Percentiles rank a stretch among this genome's conserved stretches.
These are phyloP conservation scores for Cryptosporidium tyzzeri DNA, from an alignment of 169 alveolate species.

Conservation along the genomic window DNA sequence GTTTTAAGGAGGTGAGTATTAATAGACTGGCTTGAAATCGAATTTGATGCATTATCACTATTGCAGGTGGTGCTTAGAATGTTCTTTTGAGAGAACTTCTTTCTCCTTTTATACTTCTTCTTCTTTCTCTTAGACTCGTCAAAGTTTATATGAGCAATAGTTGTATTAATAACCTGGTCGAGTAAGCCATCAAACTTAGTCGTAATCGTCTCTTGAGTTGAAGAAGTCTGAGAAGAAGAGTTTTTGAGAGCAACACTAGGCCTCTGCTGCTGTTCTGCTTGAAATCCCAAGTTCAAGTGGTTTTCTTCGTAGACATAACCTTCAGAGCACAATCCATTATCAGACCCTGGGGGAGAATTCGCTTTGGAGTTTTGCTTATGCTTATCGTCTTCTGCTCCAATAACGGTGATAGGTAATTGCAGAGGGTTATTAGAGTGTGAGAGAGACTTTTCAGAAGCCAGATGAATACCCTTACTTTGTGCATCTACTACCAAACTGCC, in stretches of 20 bases:
- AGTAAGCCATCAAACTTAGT: conserved; percentile 17
- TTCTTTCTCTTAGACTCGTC: conserved; percentile 11
- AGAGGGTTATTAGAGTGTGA: background rate
- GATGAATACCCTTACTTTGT: background rate
- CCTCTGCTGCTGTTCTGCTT: background rate
- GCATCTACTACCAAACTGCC: background rate
- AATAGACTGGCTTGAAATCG: background rate
- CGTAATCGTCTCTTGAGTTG: conserved; percentile 13
- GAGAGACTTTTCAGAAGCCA: background rate
- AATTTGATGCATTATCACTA: background rate
- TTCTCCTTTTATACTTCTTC: background rate
- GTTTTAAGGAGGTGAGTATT: conserved; percentile 11
- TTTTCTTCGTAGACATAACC: background rate
- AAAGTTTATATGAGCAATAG: conserved; percentile 19
- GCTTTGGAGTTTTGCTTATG: background rate
- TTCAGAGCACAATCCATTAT: background rate
- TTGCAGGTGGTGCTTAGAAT: background rate
- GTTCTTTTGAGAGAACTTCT: background rate
- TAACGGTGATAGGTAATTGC: background rate
- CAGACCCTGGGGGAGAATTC: background rate
- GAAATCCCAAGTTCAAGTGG: background rate
- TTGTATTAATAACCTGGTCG: conserved; percentile 19
- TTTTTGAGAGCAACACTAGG: background rate
- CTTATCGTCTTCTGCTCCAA: background rate
- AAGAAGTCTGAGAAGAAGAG: conserved; percentile 19